Evolutionary conservation across 1,139 yeast species (phyloP).

Genomic region (Kodamaea anthophila): DNA sequence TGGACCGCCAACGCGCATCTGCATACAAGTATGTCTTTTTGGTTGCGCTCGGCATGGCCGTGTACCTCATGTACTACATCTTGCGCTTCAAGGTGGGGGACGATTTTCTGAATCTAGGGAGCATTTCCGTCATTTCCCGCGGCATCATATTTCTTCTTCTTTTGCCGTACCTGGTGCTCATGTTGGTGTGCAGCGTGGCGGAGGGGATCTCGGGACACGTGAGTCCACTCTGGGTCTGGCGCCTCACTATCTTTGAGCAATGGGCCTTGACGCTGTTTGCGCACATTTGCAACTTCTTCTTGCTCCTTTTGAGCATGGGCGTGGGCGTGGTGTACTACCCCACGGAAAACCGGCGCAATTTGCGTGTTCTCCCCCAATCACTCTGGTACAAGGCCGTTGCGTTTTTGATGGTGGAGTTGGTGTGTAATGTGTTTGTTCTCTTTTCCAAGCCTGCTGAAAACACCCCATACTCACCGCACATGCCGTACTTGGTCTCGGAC

Average conservation of each 20-base stretch:
- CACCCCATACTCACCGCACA: neutral
- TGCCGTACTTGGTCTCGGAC: neutral
- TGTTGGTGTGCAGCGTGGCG: conserved; percentile 10
- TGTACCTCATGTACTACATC: conserved; percentile 22
- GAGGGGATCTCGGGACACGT: conserved; percentile 16
- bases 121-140: conserved; percentile 31
- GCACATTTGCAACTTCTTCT: conserved; percentile 11
- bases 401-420: neutral
- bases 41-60: conserved; percentile 16
- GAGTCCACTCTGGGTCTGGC: neutral
- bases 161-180: conserved; percentile 17
- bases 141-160: conserved; percentile 25
- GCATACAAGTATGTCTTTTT: conserved; percentile 16
- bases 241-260: no score
- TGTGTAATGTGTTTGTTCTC: neutral
- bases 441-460: neutral
- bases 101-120: conserved; percentile 26
- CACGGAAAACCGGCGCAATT: conserved; percentile 20
- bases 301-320: conserved; percentile 34
- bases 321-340: conserved; percentile 33
- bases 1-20: conserved; percentile 15
- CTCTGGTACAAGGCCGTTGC: conserved; percentile 1
- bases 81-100: conserved; percentile 23
- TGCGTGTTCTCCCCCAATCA: conserved; percentile 20
- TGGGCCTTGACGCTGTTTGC: conserved; percentile 5